phyloP scores from a whole-genome alignment of 345 rosid genomes.

The Melastoma malabathricum region DNA sequence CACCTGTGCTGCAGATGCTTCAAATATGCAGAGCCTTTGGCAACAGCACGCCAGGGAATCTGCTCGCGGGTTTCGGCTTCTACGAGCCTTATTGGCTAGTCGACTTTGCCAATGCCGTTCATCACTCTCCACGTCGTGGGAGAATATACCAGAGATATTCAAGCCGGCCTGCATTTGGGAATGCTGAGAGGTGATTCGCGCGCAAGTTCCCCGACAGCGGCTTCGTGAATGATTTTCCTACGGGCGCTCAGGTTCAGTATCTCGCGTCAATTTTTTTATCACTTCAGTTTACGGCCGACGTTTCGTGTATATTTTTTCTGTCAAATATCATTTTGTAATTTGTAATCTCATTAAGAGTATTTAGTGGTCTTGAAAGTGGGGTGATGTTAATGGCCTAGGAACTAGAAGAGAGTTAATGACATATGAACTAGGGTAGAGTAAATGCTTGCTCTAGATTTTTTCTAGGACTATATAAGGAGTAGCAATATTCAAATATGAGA shows the following conservation, averaged over 20 bases:
- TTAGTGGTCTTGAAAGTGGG: too few relatives aligned
- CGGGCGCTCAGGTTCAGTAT: constrained; percentile 18
- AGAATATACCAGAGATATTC: constrained; percentile 40
- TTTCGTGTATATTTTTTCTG: too few relatives aligned
- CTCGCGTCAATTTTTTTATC: constrained; percentile 24
- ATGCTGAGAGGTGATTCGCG: constrained; percentile 24
- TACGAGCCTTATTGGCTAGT: constrained; percentile 41
- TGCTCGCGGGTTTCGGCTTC: constrained; percentile 40
- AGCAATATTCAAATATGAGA: too few relatives aligned
- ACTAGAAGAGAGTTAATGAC: too few relatives aligned
- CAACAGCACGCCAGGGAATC: constrained; percentile 34
- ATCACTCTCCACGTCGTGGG: constrained; percentile 36
- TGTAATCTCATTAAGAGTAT: too few relatives aligned
- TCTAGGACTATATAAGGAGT: too few relatives aligned
- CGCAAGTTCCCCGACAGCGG: constrained; percentile 29
- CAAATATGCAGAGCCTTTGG: constrained; percentile 49
- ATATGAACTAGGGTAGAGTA: too few relatives aligned
- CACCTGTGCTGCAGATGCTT: constrained; percentile 31
- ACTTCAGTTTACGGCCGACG: constrained; percentile 33
- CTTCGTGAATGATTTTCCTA: constrained; percentile 16
- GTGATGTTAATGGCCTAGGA: too few relatives aligned
- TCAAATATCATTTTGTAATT: too few relatives aligned
- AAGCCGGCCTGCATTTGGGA: constrained; percentile 42
- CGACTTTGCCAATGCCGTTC: constrained; percentile 36
- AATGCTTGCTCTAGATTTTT: too few relatives aligned